Base-by-base conservation (phyloP, 345 rosid genomes). In the Murraya paniculata region DNA sequence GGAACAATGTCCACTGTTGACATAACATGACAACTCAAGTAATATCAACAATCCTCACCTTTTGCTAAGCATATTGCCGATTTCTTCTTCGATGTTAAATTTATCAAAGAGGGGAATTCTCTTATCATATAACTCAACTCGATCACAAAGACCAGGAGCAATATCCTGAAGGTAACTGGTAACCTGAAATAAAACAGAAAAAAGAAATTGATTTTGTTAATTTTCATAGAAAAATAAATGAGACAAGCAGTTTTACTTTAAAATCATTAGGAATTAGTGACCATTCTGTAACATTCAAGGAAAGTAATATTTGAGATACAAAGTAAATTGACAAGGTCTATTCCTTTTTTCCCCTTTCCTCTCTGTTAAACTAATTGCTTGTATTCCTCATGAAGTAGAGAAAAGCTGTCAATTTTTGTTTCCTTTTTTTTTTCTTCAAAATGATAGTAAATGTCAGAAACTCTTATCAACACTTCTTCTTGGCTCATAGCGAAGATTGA, bases 121-220 rank as follows among this genome's bases (percentile, higher is more conserved):
- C 88, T 88, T 91, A 60, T 91, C 86, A 82, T 90, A 86, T 77
- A 95, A 73, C 89, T 92, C 97, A 71, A 93, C 97, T 60, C 94
- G 90, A 79, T 88, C 88, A 84, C 98, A 93, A 82, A 95, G 98
- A 91, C 89, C 89, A 79, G 97, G 94, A 79, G 99, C 99, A 79
- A 95, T 90, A 64, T 95, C 99, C 85, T 95, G 99, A 84, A 95
- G 92, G 83, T 95, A 95, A 86, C 87, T 94, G 75, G 97, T 88
- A 74, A 95, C 99, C 99, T 95, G 88, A 79, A 77, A 84, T 71
- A 77, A 35, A 76, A 79, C 10, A 31, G 18, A 27, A 58, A 41
- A 78, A 76, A 24, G 71, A 74, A 68, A 9, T 18, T 57, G 66
- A 56, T 14, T 45, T 55, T 36, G 24, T 10, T 25, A 45, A 30